A percentile compares a stretch with the other conserved stretches of the same genome.
Conservation (phyloP, 2,329 filamentous ascomycete genomes). For the Tolypocladium tundrense region DNA sequence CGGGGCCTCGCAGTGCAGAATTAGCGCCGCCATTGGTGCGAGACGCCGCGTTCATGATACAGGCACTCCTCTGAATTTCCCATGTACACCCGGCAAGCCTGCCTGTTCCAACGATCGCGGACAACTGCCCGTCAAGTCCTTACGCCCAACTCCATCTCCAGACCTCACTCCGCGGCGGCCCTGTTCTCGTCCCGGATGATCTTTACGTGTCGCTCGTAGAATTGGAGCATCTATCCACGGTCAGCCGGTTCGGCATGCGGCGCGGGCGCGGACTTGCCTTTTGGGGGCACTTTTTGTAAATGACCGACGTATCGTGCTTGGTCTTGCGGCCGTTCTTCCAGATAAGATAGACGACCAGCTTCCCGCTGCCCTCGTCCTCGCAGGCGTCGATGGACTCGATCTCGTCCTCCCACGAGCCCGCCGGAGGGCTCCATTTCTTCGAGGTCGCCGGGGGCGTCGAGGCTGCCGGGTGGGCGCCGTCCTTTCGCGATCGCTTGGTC, state of each 20-base stretch:
- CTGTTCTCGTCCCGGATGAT: slow-evolving; percentile 32
- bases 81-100: no score
- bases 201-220: slow-evolving; percentile 48
- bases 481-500: slow-evolving; percentile 35
- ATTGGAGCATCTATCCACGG: slow-evolving; percentile 41
- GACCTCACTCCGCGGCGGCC: slow-evolving; percentile 7
- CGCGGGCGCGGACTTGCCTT: slow-evolving; percentile 38
- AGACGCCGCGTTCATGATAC: no score
- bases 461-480: slow-evolving; percentile 38
- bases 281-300: slow-evolving; percentile 70
- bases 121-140: neutral
- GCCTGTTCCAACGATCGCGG: no score
- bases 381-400: slow-evolving; percentile 63
- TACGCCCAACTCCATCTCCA: neutral
- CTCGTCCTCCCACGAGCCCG: slow-evolving; percentile 68
- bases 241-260: neutral
- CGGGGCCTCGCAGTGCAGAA: neutral
- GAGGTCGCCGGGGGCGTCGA: slow-evolving; percentile 36
- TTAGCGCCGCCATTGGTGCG: neutral
- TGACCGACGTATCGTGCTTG: slow-evolving; percentile 55
- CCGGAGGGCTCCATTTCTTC: slow-evolving; percentile 54
- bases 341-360: slow-evolving; percentile 56
- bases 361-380: slow-evolving; percentile 50
- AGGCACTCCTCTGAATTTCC: no score
- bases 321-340: slow-evolving; percentile 70